These are phyloP conservation scores for Spinacia oleracea DNA, from an alignment of 179 eudicot genomes.

Conservation along the genomic window DNA sequence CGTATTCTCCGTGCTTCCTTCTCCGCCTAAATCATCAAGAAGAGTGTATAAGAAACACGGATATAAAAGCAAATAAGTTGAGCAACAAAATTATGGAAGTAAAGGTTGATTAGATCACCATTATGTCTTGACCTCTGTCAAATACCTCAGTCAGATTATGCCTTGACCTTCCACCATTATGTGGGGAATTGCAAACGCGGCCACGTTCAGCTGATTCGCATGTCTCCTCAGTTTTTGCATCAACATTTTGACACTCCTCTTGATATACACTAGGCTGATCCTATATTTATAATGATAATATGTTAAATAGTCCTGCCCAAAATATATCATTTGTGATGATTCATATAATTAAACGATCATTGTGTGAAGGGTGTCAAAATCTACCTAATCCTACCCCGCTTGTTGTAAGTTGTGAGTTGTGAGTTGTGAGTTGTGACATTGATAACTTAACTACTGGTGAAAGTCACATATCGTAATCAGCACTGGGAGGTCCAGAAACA, in stretches of 20 bases:
- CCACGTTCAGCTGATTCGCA: constrained; percentile 29
- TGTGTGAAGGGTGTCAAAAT: too few relatives aligned
- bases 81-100: not conserved
- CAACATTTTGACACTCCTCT: constrained; percentile 21
- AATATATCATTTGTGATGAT: too few relatives aligned
- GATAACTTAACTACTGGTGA: too few relatives aligned
- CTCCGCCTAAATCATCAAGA: constrained; percentile 44
- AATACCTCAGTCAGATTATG: constrained; percentile 57
- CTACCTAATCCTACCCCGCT: too few relatives aligned
- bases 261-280: constrained; percentile 36
- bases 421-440: too few relatives aligned
- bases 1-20: constrained; percentile 72
- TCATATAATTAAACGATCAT: too few relatives aligned
- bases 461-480: too few relatives aligned
- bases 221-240: constrained; percentile 29
- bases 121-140: not conserved
- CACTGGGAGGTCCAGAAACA: too few relatives aligned
- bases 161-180: constrained; percentile 46
- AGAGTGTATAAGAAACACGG: not conserved
- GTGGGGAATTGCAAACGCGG: constrained; percentile 20
- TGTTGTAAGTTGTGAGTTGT: too few relatives aligned
- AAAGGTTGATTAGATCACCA: not conserved
- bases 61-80: not conserved
- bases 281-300: constrained; percentile 32
- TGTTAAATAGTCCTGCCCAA: constrained; percentile 14